Evolutionary conservation across 768 basidiomycete species (phyloP).

Genomic region (Grammothele lineata): DNA sequence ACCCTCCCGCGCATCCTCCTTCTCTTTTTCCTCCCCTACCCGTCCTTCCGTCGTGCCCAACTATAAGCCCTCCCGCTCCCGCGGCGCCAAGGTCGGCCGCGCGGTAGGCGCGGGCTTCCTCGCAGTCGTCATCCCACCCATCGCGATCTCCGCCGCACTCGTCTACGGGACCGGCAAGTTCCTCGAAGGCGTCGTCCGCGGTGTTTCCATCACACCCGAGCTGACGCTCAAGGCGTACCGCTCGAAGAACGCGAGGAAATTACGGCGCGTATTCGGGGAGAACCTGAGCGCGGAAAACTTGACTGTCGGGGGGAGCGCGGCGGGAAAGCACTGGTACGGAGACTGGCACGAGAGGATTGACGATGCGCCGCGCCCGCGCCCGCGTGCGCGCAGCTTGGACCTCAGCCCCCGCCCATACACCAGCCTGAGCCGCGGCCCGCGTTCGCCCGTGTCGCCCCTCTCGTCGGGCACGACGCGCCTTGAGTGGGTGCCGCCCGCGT

Average conservation of each 20-base stretch:
- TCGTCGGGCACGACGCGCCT: no score
- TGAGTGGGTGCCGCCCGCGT: no score
- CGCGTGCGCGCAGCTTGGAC: no score
- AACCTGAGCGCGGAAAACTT: no score
- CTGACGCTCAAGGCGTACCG: background rate
- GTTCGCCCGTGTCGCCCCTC: no score
- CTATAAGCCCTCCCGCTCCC: background rate
- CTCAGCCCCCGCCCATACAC: no score
- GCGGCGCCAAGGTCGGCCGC: background rate
- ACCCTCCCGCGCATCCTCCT: no score
- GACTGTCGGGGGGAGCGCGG: background rate
- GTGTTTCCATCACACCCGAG: constrained; percentile 1
- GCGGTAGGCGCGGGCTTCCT: constrained; percentile 4
- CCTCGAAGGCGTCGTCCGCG: constrained; percentile 4
- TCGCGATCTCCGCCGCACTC: constrained; percentile 3
- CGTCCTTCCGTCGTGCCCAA: no score
- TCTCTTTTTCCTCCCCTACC: no score
- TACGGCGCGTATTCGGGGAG: background rate
- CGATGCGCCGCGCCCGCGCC: no score
- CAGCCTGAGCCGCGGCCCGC: no score
- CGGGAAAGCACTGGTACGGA: background rate
- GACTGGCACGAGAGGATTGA: constrained; percentile 30
- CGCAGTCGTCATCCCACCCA: constrained; percentile 3
- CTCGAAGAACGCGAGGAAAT: background rate
- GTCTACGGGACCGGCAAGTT: constrained; percentile 9